Base-by-base conservation (phyloP, 2,329 filamentous ascomycete genomes). In the Cordyceps cateniannulata region DNA sequence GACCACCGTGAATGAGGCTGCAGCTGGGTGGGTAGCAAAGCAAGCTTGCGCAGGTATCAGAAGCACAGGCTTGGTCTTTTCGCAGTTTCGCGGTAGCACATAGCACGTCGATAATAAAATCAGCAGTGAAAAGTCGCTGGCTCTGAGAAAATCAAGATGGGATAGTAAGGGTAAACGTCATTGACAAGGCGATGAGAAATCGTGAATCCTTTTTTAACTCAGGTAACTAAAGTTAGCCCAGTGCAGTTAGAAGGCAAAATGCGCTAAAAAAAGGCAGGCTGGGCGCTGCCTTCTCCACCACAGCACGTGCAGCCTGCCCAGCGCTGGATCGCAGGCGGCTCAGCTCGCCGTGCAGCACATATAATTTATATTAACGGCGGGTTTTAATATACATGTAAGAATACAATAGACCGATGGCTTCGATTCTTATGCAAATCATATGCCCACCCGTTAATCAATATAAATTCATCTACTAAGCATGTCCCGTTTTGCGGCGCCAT, bases 181-280 rank as follows among this genome's bases (percentile, higher is more conserved):
- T 27, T 22, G 56, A 59, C 56, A 44, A 24, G 12, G 10, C 35
- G 32, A 59, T 44, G 45, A 29, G 29, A 59, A 59, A 59, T 44
- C 35, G 56, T 59, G 56, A 59, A 50, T 59, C 35, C 20, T 10
- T 35, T 35, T 35, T 35, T 2, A 35, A 29, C 9, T 20, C 29
- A 40, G 32, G 44, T 20, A 50, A 32, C 51, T 29, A 22, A 52
- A n/a, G 42, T 45, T 58, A 58, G 45, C 55, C 55, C 32, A 20
- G 44, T 50, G 3, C 22, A 50, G 18, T 42, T 42, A 42, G 38
- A 42, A 16, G 18, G 16, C 38, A 29, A 42, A 24, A 3, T 20
- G 44, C 45, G 22, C 44, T 40, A 27, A 38, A 29, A 35, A 35
- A n/a, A n/a, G n/a, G 32, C 8, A 9, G 14, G 32, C 32, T 10